phyloP scores from a whole-genome alignment of 257 asterid species.

The Capsicum pubescens region DNA sequence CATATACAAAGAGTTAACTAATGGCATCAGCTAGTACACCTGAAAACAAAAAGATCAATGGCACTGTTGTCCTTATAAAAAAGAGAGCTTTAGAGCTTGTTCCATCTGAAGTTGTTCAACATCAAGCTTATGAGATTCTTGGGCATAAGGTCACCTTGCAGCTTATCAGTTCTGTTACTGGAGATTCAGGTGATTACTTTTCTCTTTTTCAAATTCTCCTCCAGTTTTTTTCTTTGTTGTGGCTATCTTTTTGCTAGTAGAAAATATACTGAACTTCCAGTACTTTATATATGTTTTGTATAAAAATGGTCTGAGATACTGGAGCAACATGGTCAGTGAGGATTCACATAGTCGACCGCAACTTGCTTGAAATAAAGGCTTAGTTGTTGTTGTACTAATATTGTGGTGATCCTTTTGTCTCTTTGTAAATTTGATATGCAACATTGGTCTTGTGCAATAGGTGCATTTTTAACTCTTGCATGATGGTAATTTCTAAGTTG shows the following conservation, averaged over 20 bases:
- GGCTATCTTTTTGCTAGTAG: not conserved
- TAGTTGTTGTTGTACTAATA: not conserved
- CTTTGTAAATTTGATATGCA: not conserved
- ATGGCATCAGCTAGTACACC: slow-evolving; percentile 10
- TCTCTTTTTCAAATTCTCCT: not conserved
- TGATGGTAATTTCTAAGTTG: not conserved
- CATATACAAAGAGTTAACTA: not conserved
- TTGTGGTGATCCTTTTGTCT: not conserved
- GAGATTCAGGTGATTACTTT: slow-evolving; percentile 18
- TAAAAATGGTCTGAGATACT: not conserved
- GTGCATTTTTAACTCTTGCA: not conserved
- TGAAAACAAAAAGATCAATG: slow-evolving; percentile 19
- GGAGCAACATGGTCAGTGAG: not conserved
- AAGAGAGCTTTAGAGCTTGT: slow-evolving; percentile 24
- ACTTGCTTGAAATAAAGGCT: not conserved
- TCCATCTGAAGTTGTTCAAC: not conserved
- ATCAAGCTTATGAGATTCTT: slow-evolving; percentile 13
- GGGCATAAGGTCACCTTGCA: slow-evolving; percentile 14
- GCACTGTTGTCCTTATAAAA: not conserved
- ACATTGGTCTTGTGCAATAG: not conserved
- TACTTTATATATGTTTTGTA: not conserved
- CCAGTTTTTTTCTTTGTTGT: not conserved
- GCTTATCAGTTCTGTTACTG: slow-evolving; percentile 24
- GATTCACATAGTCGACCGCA: too few relatives aligned
- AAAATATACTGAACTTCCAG: not conserved